A percentile compares a stretch with the other conserved stretches of the same genome.
These are phyloP conservation scores for Eleusine indica DNA, from an alignment of 176 grass and related monocot species.

Conservation along the genomic window DNA sequence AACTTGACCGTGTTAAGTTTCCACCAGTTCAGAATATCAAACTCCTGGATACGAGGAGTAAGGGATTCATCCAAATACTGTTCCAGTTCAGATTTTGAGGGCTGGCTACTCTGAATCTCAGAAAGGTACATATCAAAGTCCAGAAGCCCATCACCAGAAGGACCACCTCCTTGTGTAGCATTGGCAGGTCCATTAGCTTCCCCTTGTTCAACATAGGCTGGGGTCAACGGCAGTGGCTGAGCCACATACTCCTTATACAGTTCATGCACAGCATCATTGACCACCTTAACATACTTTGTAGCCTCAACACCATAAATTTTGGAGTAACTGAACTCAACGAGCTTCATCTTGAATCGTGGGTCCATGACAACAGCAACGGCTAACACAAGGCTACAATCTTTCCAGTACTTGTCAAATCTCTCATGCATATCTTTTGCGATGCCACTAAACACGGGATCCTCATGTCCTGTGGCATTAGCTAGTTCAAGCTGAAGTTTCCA, in stretches of 20 bases:
- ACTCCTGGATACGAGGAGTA: conserved; percentile 69
- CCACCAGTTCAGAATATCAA: conserved; percentile 90
- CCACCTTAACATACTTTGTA: conserved; percentile 67
- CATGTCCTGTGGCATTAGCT: conserved; percentile 55
- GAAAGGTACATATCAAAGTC: conserved; percentile 89
- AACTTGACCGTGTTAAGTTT: conserved; percentile 81
- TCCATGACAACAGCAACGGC: conserved; percentile 91
- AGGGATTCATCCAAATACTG: conserved; percentile 85
- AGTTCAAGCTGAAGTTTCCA: conserved; percentile 90
- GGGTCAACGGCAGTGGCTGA: conserved; percentile 58
- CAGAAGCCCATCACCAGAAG: conserved; percentile 54
- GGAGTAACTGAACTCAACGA: conserved; percentile 86
- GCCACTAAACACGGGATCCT: conserved; percentile 57
- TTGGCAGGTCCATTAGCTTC: conserved; percentile 38
- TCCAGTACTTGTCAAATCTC: conserved; percentile 95
- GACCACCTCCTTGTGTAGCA: conserved; percentile 24
- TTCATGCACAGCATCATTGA: conserved; percentile 71
- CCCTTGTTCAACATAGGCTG: conserved; percentile 56
- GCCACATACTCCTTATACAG: conserved; percentile 71
- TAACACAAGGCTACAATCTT: conserved; percentile 85
- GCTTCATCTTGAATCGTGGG: conserved; percentile 95
- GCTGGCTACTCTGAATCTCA: conserved; percentile 68
- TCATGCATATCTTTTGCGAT: conserved; percentile 82
- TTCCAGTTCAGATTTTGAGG: conserved; percentile 69
- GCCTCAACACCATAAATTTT: conserved; percentile 83